Evolutionary conservation across 495 filamentous ascomycete species (phyloP).

Genomic region (Xanthoparmelia taractica): DNA sequence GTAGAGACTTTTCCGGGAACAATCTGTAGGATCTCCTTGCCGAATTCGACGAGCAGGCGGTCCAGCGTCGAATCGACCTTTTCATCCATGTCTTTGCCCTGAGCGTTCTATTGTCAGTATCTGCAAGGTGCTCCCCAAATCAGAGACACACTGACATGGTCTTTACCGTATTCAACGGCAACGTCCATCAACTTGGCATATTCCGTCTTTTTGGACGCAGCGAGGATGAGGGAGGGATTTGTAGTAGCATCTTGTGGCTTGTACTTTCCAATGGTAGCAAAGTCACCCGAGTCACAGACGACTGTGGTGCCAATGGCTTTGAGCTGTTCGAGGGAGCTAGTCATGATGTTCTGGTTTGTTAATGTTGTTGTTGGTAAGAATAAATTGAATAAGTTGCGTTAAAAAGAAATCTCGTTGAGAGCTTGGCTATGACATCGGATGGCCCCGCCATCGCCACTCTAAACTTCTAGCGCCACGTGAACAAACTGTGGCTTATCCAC

Average conservation of each 20-base stretch:
- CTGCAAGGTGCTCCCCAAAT: background rate
- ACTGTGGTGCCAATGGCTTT: slow-evolving; percentile 96
- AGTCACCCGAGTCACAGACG: slow-evolving; percentile 90
- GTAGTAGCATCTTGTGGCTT: slow-evolving; percentile 99
- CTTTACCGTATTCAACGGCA: slow-evolving; percentile 79
- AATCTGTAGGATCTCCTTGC: slow-evolving; percentile 93
- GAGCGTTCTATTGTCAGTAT: slow-evolving; percentile 10
- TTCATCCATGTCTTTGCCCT: slow-evolving; percentile 54
- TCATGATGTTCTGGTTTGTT: slow-evolving; percentile 46
- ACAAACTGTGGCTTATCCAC: no score
- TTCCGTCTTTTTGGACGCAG: slow-evolving; percentile 94
- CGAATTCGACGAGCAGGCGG: slow-evolving; percentile 93
- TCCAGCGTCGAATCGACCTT: slow-evolving; percentile 81
- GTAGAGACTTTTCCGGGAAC: slow-evolving; percentile 98
- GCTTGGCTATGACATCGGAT: background rate
- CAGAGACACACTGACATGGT: slow-evolving; percentile 47
- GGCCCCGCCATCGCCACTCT: no score
- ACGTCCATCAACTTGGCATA: slow-evolving; percentile 88
- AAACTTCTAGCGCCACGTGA: no score
- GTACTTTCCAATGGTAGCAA: slow-evolving; percentile 92
- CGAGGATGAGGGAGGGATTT: slow-evolving; percentile 96
- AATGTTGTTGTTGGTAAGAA: background rate
- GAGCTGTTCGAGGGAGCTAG: slow-evolving; percentile 86
- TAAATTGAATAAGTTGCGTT: background rate
- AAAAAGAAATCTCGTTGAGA: background rate